Percentiles rank a stretch among this genome's conserved stretches.
phyloP scores from a whole-genome alignment of 495 filamentous ascomycete genomes.

The Penicillium turbatum region DNA sequence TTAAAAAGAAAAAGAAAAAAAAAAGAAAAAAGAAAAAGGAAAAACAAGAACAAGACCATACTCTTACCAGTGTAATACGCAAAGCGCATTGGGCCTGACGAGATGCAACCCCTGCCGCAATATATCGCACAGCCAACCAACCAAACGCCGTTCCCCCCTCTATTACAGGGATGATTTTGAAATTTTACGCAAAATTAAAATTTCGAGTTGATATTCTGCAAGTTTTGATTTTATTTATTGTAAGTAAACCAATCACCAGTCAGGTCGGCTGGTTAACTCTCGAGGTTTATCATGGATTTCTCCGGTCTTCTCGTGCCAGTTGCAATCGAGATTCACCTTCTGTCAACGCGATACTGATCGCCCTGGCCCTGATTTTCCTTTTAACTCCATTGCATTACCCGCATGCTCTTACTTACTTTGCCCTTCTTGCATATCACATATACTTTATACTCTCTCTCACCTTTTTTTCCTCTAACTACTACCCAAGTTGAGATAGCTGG shows the following conservation, averaged over 20 bases:
- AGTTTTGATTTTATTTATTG: conserved; percentile 12
- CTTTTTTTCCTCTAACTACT: too few relatives aligned
- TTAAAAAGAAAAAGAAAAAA: conserved; percentile 7
- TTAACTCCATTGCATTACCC: conserved; percentile 37
- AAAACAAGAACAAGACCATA: conserved; percentile 12
- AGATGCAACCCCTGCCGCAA: conserved; percentile 29
- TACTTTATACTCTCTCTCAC: conserved; percentile 15
- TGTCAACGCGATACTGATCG: conserved; percentile 20
- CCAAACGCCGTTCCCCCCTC: conserved; percentile 25
- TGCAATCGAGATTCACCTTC: conserved; percentile 28
- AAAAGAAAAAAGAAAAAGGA: conserved; percentile 6
- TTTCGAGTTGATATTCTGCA: background rate
- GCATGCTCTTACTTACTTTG: conserved; percentile 25
- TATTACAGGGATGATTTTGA: conserved; percentile 18
- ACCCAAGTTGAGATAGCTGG: background rate
- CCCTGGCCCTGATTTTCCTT: conserved; percentile 25
- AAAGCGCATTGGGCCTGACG: conserved; percentile 16
- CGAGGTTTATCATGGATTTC: conserved; percentile 30
- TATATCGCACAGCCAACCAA: conserved; percentile 29
- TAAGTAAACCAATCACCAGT: conserved; percentile 20
- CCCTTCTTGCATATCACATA: conserved; percentile 22
- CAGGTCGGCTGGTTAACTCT: conserved; percentile 14
- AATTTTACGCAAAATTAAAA: conserved; percentile 13
- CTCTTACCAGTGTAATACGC: conserved; percentile 23
- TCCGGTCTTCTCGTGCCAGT: conserved; percentile 32